Evolutionary conservation across 140 eudicot genomes (phyloP).

Genomic region (Anethum foeniculum): DNA sequence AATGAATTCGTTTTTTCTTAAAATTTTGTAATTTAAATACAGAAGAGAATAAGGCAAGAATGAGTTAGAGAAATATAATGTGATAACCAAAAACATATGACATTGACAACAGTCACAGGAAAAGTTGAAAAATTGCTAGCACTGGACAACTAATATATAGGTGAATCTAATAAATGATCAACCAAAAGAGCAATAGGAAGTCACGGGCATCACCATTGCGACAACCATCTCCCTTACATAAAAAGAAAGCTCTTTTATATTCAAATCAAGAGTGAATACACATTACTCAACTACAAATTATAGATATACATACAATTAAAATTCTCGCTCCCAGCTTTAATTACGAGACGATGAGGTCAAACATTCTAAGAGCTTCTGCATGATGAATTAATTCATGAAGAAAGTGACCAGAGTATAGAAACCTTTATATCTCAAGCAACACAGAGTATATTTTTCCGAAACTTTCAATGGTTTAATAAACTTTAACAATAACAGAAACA

Average conservation of each 20-base stretch:
- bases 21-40: background rate
- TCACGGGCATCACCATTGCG: conserved; percentile 41
- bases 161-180: conserved; percentile 50
- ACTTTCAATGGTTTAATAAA: background rate
- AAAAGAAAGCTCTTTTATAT: background rate
- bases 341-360: conserved; percentile 22
- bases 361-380: conserved; percentile 28
- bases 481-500: background rate
- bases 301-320: background rate
- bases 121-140: conserved; percentile 22
- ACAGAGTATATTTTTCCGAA: conserved; percentile 3
- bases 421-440: conserved; percentile 42
- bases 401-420: conserved; percentile 18
- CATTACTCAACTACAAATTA: background rate
- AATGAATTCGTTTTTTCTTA: background rate
- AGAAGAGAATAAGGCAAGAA: background rate
- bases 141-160: conserved; percentile 26
- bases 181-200: conserved; percentile 42
- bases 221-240: conserved; percentile 7
- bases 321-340: conserved; percentile 19
- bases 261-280: background rate
- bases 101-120: conserved; percentile 20
- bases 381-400: conserved; percentile 17
- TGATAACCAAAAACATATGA: conserved; percentile 21
- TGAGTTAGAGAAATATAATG: background rate